These are phyloP conservation scores for Suillus occidentalis DNA, from an alignment of 768 basidiomycete species.

Conservation along the genomic window DNA sequence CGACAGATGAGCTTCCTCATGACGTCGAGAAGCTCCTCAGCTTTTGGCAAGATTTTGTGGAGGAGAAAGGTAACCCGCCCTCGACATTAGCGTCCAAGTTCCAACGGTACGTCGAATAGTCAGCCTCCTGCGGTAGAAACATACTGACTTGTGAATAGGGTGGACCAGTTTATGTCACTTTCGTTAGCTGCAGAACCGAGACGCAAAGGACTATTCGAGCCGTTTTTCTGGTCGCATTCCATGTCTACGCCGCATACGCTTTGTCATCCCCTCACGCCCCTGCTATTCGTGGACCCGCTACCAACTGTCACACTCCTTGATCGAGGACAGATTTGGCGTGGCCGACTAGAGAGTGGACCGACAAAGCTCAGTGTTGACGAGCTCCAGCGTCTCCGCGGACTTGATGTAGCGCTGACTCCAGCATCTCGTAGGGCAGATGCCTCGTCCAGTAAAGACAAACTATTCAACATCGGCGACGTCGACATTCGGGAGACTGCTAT, in stretches of 20 bases:
- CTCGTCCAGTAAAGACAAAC: conserved; percentile 23
- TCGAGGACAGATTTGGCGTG: conserved; percentile 59
- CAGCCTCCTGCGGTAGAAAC: not conserved
- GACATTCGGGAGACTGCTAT: conserved; percentile 69
- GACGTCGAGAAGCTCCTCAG: conserved; percentile 51
- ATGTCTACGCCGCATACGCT: conserved; percentile 36
- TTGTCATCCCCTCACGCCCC: conserved; percentile 55
- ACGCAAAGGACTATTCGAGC: conserved; percentile 73
- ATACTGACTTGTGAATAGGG: conserved; percentile 34
- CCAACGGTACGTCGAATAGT: conserved; percentile 48
- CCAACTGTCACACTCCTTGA: conserved; percentile 70
- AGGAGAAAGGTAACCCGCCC: conserved; percentile 38
- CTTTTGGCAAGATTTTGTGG: conserved; percentile 56
- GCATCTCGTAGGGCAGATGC: conserved; percentile 16
- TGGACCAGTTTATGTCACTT: conserved; percentile 77
- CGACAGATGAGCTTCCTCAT: conserved; percentile 37
- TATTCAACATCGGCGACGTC: conserved; percentile 39
- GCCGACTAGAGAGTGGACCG: conserved; percentile 65
- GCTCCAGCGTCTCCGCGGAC: conserved; percentile 53
- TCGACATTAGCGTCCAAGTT: conserved; percentile 53
- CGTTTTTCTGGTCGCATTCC: conserved; percentile 67
- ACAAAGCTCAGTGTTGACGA: conserved; percentile 51
- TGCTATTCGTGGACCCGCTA: conserved; percentile 75
- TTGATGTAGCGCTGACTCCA: conserved; percentile 46
- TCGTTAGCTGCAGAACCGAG: conserved; percentile 76